Conservation (phyloP, 495 filamentous ascomycete species). For the Usnea hakonensis region DNA sequence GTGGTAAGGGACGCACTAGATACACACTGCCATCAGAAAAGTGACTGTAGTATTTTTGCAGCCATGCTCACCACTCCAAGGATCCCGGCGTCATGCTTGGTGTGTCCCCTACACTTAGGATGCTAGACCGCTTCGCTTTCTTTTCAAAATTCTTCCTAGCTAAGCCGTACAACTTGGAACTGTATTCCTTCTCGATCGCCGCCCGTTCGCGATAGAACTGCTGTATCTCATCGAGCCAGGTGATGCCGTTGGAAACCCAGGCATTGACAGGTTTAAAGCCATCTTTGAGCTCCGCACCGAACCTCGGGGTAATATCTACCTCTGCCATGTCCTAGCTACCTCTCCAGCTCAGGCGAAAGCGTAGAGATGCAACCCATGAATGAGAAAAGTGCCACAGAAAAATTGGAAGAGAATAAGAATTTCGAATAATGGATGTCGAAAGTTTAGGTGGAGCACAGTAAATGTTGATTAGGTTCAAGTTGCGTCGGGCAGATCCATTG, state of each 20-base stretch:
- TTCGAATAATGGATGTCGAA: not conserved
- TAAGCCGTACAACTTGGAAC: conserved; percentile 71
- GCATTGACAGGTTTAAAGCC: conserved; percentile 86
- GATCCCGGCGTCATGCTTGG: conserved; percentile 91
- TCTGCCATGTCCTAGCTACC: conserved; percentile 55
- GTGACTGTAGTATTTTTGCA: not conserved
- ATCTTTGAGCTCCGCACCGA: conserved; percentile 93
- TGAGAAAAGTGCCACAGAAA: not conserved
- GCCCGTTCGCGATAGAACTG: conserved; percentile 94
- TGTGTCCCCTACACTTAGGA: conserved; percentile 86
- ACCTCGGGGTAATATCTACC: conserved; percentile 64
- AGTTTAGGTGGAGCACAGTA: not conserved
- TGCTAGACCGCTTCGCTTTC: conserved; percentile 83
- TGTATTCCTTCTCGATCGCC: conserved; percentile 93
- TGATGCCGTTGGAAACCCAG: conserved; percentile 83
- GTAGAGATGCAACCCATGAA: not conserved
- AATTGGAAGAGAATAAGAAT: not conserved
- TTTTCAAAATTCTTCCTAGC: conserved; percentile 96
- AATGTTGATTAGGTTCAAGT: no score
- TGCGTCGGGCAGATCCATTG: not conserved
- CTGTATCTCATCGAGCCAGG: conserved; percentile 94
- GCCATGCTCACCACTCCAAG: conserved; percentile 61
- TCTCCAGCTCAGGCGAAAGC: not conserved
- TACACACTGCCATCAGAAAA: not conserved
- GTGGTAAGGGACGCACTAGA: conserved; percentile 82